Base-by-base conservation (phyloP, 1,284 basidiomycete genomes). In the Stygiomarasmius scandens region DNA sequence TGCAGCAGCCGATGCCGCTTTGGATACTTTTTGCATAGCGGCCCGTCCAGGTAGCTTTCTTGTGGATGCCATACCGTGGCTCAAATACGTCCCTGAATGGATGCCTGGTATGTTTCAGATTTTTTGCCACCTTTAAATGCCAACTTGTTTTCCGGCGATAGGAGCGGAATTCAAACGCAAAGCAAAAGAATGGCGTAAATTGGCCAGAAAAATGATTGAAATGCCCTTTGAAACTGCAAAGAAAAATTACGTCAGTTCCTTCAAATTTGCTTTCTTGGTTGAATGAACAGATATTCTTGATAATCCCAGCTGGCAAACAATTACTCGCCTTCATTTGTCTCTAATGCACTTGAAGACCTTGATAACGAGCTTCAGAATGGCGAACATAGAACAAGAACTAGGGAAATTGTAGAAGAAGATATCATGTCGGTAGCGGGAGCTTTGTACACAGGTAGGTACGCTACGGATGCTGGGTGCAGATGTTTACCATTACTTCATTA, bases 1-100 rank as follows among this genome's bases (percentile, higher is more conserved):
- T 11, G 46, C 23, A 6, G 23, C 19, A 10, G 46, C 54, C 20
- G 46, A 49, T 25, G 25, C 20, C 29, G 47, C 22, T 20, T 38
- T 25, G 6, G 38, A 41, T 1, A 41, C 38, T 14, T 27, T 50
- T 4, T 3, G 23, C 14, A 19, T 22, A 20, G 29, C 54, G 43
- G 24, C n/a, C 14, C 11, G 22, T 23, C 54, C 48, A n/a, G 36
- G 38, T 2, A 22, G 19, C 12, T 55, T 50, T 41, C 34, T 55
- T 5, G 54, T 55, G 36, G 48, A 50, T 27, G 27, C 25, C n/a
- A 19, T 55, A 11, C 38, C 47, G 16, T 44, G 34, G 38, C 4
- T 55, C 10, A 49, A 32, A 50, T 55, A 55, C 20, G 27, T 55
- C 2, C 54, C 54, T 23, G 36, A 47, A 12, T 55, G 48, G 48